Percentiles rank a stretch among this genome's conserved stretches.
These are phyloP conservation scores for Floccularia luteovirens DNA, from an alignment of 768 basidiomycete genomes.

Conservation along the genomic window DNA sequence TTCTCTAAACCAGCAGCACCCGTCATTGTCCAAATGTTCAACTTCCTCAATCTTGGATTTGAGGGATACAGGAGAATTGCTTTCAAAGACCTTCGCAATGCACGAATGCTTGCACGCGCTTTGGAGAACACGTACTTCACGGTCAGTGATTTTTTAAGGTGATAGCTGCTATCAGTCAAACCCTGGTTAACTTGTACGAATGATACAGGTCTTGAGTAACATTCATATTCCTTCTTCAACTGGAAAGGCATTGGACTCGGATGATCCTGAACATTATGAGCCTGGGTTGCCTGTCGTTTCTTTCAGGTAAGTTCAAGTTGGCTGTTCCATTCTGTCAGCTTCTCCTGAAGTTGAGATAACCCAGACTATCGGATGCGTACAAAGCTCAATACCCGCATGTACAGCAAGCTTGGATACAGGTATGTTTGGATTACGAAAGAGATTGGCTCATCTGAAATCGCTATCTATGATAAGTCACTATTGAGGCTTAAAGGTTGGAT, in stretches of 20 bases:
- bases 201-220: conserved; percentile 33
- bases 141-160: conserved; percentile 12
- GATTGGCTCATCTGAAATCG: not conserved
- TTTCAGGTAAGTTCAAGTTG: conserved; percentile 29
- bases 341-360: not conserved
- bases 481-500: conserved; percentile 52
- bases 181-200: not conserved
- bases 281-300: conserved; percentile 56
- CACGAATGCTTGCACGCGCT: conserved; percentile 47
- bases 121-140: conserved; percentile 47
- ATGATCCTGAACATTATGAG: conserved; percentile 39
- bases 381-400: conserved; percentile 42
- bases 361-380: conserved; percentile 42
- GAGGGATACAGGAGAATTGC: conserved; percentile 40
- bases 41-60: conserved; percentile 53
- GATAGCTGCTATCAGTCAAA: not conserved
- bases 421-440: conserved; percentile 11
- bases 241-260: conserved; percentile 12
- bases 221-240: conserved; percentile 34
- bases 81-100: conserved; percentile 44
- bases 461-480: conserved; percentile 20
- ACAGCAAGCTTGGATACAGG: conserved; percentile 45
- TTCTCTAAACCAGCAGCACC: conserved; percentile 55
- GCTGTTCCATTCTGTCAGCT: not conserved
- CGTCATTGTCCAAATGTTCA: conserved; percentile 52